Percentiles rank a stretch among this genome's conserved stretches.
Conservation (phyloP, 768 basidiomycete species). For the Mycena vitilis region DNA sequence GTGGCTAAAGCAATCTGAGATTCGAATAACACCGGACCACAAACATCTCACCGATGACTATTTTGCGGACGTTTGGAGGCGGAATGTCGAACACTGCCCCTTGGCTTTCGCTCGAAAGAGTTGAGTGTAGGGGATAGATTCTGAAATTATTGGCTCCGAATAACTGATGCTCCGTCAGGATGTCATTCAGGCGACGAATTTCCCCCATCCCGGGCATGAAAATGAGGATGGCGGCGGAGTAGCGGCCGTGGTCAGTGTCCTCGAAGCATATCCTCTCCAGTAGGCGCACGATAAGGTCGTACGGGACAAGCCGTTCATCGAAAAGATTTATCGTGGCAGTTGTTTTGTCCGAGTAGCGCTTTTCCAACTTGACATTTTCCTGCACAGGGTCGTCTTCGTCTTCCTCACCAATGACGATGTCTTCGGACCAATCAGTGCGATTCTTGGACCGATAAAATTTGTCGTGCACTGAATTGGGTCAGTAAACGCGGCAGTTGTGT, state of each 20-base stretch:
- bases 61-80: slow-evolving; percentile 84
- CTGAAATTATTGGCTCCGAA: slow-evolving; percentile 80
- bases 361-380: slow-evolving; percentile 69
- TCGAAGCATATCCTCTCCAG: slow-evolving; percentile 88
- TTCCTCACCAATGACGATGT: slow-evolving; percentile 67
- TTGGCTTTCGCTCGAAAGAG: slow-evolving; percentile 92
- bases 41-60: slow-evolving; percentile 82
- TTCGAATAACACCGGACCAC: slow-evolving; percentile 12
- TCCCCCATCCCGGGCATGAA: slow-evolving; percentile 97
- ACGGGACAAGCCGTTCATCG: slow-evolving; percentile 90
- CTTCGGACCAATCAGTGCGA: slow-evolving; percentile 85
- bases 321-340: slow-evolving; percentile 84
- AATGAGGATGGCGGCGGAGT: slow-evolving; percentile 85
- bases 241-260: slow-evolving; percentile 59
- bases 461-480: slow-evolving; percentile 60
- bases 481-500: slow-evolving; percentile 14
- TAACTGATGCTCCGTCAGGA: slow-evolving; percentile 76
- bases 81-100: slow-evolving; percentile 91
- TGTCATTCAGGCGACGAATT: slow-evolving; percentile 89
- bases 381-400: slow-evolving; percentile 69
- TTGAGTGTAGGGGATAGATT: slow-evolving; percentile 91
- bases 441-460: slow-evolving; percentile 73
- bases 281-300: slow-evolving; percentile 87
- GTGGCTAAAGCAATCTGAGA: slow-evolving; percentile 64
- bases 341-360: slow-evolving; percentile 83